Percentiles rank a stretch among this genome's conserved stretches.
phyloP scores from a whole-genome alignment of 2,329 filamentous ascomycete species.

The Emergomyces orientalis region DNA sequence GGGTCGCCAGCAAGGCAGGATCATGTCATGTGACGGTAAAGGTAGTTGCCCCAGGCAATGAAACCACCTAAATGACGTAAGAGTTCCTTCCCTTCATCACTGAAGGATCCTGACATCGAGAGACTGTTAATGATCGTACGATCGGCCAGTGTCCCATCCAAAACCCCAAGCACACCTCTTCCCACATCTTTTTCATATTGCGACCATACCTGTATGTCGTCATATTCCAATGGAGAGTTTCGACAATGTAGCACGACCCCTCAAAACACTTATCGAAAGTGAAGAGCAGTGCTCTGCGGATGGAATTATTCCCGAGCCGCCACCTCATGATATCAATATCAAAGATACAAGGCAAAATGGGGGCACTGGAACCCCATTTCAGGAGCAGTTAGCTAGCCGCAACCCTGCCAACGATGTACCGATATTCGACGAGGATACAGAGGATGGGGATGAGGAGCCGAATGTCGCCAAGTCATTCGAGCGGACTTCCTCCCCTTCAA shows the following conservation, averaged over 20 bases:
- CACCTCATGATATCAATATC: neutral
- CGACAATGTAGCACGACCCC: slow-evolving; percentile 26
- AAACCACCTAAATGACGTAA: neutral
- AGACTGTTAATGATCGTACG: too few species aligned
- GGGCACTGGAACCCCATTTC: neutral
- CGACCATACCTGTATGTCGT: neutral
- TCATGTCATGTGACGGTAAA: too few species aligned
- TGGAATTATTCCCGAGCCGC: slow-evolving; percentile 15
- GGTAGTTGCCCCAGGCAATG: too few species aligned
- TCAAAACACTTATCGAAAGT: slow-evolving; percentile 20
- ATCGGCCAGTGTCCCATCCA: too few species aligned
- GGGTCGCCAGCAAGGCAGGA: too few species aligned
- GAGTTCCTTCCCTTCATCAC: too few species aligned
- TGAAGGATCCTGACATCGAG: too few species aligned
- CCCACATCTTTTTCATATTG: too few species aligned
- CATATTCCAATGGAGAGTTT: slow-evolving; percentile 31
- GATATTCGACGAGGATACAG: slow-evolving; percentile 26
- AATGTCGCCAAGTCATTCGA: slow-evolving; percentile 38
- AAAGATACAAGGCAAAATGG: slow-evolving; percentile 1
- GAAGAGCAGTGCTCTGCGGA: slow-evolving; percentile 18
- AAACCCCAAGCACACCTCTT: too few species aligned
- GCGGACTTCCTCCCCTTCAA: slow-evolving; percentile 31
- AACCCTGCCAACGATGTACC: slow-evolving; percentile 16
- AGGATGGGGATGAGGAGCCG: slow-evolving; percentile 38
- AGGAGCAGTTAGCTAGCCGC: neutral